phyloP scores from a whole-genome alignment of 495 filamentous ascomycete species.

The Cairneyella variabilis region DNA sequence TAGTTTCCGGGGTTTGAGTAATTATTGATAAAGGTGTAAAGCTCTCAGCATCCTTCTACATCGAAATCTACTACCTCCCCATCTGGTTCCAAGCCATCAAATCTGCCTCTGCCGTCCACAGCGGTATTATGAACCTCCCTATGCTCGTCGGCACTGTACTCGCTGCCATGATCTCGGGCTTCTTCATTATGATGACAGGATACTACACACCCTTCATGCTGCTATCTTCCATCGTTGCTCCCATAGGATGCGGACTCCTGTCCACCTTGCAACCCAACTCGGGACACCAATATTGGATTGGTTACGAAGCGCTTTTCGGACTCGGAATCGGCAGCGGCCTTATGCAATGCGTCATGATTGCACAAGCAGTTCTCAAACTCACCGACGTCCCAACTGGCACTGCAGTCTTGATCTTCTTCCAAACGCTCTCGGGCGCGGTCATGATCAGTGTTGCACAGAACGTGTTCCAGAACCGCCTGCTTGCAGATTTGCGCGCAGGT shows the following conservation, averaged over 20 bases:
- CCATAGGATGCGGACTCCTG: constrained; percentile 60
- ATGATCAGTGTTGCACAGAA: constrained; percentile 59
- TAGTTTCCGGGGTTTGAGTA: neutral
- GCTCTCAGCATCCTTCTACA: constrained; percentile 4
- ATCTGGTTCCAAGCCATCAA: constrained; percentile 81
- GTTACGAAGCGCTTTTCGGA: constrained; percentile 64
- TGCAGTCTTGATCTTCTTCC: constrained; percentile 56
- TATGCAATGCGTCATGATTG: constrained; percentile 58
- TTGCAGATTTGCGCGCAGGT: constrained; percentile 33
- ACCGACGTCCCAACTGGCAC: constrained; percentile 55
- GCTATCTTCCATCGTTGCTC: constrained; percentile 43
- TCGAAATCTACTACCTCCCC: constrained; percentile 60
- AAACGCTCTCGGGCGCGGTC: constrained; percentile 57
- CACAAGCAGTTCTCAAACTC: constrained; percentile 44
- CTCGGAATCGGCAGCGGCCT: constrained; percentile 65
- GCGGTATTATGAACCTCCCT: constrained; percentile 66
- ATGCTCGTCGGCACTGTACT: constrained; percentile 46
- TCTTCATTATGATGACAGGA: constrained; percentile 48
- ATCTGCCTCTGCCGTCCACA: constrained; percentile 51
- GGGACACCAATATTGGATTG: constrained; percentile 54
- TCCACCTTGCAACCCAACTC: constrained; percentile 52
- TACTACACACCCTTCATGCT: constrained; percentile 66
- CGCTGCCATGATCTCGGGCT: constrained; percentile 45
- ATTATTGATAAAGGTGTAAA: neutral
- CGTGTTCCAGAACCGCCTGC: constrained; percentile 53